phyloP scores from a whole-genome alignment of 208 protist genomes.

The Acanthamoeba royreba region DNA sequence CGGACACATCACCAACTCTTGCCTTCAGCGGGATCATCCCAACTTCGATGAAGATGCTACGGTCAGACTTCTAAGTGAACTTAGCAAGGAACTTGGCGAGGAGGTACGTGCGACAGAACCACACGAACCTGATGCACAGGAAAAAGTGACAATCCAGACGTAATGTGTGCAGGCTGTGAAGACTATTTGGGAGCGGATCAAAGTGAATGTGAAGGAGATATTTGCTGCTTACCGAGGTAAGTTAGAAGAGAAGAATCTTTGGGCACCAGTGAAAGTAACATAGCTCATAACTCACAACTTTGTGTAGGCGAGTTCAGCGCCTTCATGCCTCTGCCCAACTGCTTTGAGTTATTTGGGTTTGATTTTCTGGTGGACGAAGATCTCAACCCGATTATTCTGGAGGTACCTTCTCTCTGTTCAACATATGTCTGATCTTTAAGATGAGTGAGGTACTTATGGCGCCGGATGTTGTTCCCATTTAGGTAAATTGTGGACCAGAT shows the following conservation, averaged over 20 bases:
- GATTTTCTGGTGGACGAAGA: constrained; percentile 33
- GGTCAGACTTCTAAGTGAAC: not conserved
- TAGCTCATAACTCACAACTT: no score
- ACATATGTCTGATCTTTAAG: no score
- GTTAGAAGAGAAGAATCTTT: not conserved
- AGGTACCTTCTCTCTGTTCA: not conserved
- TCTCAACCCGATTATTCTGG: not conserved
- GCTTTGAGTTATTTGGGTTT: constrained; percentile 27
- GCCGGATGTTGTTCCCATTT: not conserved
- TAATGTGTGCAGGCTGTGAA: not conserved
- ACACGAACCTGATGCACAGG: not conserved
- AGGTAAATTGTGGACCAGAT: constrained; percentile 14
- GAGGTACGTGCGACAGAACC: no score
- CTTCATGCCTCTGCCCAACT: constrained; percentile 38
- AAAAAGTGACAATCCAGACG: no score
- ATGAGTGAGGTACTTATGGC: no score
- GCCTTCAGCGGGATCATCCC: not conserved
- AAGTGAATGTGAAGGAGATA: not conserved
- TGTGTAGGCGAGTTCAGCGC: constrained; percentile 17
- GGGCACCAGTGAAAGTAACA: no score
- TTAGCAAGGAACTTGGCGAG: not conserved
- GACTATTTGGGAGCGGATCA: not conserved
- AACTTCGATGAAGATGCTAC: not conserved
- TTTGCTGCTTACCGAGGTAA: not conserved
- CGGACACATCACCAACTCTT: constrained; percentile 24